These are phyloP conservation scores for Leptodermis oblonga DNA, from an alignment of 257 asterid species.

Conservation along the genomic window DNA sequence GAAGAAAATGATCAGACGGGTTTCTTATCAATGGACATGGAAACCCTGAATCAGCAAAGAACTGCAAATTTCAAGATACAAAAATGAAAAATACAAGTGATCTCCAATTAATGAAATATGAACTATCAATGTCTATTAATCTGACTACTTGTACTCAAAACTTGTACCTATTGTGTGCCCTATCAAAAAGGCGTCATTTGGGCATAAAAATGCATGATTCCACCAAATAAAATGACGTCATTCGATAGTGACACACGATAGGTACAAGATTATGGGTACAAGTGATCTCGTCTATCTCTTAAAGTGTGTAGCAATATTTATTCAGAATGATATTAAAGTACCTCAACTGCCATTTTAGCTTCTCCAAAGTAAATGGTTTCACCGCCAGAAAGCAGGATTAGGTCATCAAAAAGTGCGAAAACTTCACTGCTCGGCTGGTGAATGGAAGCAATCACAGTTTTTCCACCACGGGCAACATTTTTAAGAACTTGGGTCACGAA, in stretches of 20 bases:
- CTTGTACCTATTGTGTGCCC: too few species aligned
- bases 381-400: conserved; percentile 62
- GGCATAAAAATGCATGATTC: too few species aligned
- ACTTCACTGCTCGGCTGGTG: conserved; percentile 98
- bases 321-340: not conserved
- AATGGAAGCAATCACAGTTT: conserved; percentile 70
- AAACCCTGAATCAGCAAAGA: conserved; percentile 83
- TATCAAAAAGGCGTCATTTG: too few species aligned
- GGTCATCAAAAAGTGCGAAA: conserved; percentile 80
- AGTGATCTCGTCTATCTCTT: not conserved
- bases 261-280: too few species aligned
- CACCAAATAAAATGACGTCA: too few species aligned
- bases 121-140: too few species aligned
- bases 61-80: conserved; percentile 37
- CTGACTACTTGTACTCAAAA: too few species aligned
- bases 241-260: too few species aligned
- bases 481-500: conserved; percentile 66
- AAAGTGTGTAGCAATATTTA: not conserved
- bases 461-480: conserved; percentile 52
- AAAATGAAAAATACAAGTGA: not conserved
- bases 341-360: conserved; percentile 60
- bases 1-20: conserved; percentile 91
- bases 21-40: conserved; percentile 79
- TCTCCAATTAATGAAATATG: not conserved
- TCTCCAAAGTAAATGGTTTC: conserved; percentile 73